phyloP scores from a whole-genome alignment of 306 rosid genomes.

The Prunus persica region Prunus_persica_NCBIv2 NC_034010.1:28892001-28892500 shows the following conservation, averaged over 20 bases:
- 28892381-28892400: slow-evolving; percentile 21
- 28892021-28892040: not conserved
- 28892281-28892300: slow-evolving; percentile 44
- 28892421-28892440: slow-evolving; percentile 51
- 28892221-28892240: slow-evolving; percentile 78
- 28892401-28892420: slow-evolving; percentile 38
- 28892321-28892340: slow-evolving; percentile 28
- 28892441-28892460: slow-evolving; percentile 42
- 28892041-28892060: not conserved
- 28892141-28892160: slow-evolving; percentile 70
- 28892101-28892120: slow-evolving; percentile 83
- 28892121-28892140: slow-evolving; percentile 96
- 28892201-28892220: slow-evolving; percentile 72
- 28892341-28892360: slow-evolving; percentile 32
- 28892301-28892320: slow-evolving; percentile 30
- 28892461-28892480: slow-evolving; percentile 32
- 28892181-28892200: slow-evolving; percentile 64
- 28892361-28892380: slow-evolving; percentile 37
- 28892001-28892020: not conserved
- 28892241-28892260: slow-evolving; percentile 85
- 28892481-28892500: slow-evolving; percentile 20
- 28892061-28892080: slow-evolving; percentile 11
- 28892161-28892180: slow-evolving; percentile 44
- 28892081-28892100: slow-evolving; percentile 93
- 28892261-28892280: slow-evolving; percentile 69